phyloP scores from a whole-genome alignment of 148 eudicot species.

The Salicornia ramosissima region DNA sequence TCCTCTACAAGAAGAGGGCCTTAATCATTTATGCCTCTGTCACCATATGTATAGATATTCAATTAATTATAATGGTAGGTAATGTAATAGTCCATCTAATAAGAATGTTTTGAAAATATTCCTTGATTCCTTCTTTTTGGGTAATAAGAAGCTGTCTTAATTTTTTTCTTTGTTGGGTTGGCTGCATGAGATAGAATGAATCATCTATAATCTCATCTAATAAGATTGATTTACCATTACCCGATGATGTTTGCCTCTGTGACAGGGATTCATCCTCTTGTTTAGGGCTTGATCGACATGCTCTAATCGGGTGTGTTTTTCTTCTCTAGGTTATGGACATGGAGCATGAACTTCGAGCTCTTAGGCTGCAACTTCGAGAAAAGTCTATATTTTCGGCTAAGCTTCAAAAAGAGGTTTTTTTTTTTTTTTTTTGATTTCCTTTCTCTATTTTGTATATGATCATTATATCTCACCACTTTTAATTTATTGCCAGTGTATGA shows the following conservation, averaged over 20 bases:
- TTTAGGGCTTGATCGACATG: background rate
- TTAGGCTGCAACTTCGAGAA: conserved; percentile 74
- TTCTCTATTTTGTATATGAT: background rate
- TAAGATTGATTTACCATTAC: background rate
- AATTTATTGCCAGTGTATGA: no score
- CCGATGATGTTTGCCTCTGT: background rate
- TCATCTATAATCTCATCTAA: background rate
- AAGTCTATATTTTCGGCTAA: conserved; percentile 71
- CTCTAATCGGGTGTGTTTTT: background rate
- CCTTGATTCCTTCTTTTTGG: no score
- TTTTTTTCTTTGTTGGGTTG: background rate
- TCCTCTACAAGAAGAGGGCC: no score
- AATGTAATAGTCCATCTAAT: no score
- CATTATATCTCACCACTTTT: background rate
- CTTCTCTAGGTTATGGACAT: conserved; percentile 76
- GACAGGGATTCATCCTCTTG: background rate
- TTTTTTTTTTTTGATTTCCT: background rate
- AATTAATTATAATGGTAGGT: no score
- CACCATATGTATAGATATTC: background rate
- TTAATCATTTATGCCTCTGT: background rate
- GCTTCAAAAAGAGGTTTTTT: conserved; percentile 83
- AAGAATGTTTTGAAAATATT: no score
- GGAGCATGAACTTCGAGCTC: conserved; percentile 93
- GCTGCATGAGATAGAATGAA: background rate
- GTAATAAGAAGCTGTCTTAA: background rate